Conservation (phyloP, 257 asterid genomes). For the Nicotiana benthamiana region DNA sequence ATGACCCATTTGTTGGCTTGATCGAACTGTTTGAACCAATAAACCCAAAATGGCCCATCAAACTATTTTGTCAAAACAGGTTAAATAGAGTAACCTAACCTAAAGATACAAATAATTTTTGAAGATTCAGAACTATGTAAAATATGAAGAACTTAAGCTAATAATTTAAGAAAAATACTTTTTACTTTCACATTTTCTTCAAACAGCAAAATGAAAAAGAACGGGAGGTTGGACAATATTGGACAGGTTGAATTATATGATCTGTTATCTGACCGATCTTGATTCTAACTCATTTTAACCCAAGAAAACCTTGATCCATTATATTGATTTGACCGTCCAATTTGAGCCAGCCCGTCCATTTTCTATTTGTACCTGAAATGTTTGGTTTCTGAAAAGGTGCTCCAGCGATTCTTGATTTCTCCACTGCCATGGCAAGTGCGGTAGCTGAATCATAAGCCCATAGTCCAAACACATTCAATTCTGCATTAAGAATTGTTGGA, state of each 20-base stretch:
- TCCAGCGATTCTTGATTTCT: constrained; percentile 16
- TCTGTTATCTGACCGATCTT: not conserved
- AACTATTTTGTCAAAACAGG: not conserved
- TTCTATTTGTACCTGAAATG: not conserved
- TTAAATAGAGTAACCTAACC: not conserved
- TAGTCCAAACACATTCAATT: constrained; percentile 25
- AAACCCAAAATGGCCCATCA: not conserved
- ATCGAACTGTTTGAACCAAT: not conserved
- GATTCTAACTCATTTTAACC: not conserved
- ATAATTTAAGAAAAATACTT: not conserved
- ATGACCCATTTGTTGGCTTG: not conserved
- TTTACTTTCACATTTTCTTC: not conserved
- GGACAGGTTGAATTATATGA: not conserved
- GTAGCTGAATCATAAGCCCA: constrained; percentile 48
- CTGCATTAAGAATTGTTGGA: constrained; percentile 3
- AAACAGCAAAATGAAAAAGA: not conserved
- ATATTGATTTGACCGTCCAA: not conserved
- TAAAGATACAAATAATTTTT: not conserved
- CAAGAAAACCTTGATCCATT: not conserved
- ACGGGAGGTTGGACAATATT: not conserved
- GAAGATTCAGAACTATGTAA: not conserved
- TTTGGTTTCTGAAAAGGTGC: constrained; percentile 11
- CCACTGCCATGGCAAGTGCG: constrained; percentile 47
- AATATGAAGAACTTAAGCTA: not conserved
- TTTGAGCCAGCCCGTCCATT: not conserved